These are phyloP conservation scores for Candida ascalaphidarum DNA, from an alignment of 805 yeast species.

Conservation along the genomic window DNA sequence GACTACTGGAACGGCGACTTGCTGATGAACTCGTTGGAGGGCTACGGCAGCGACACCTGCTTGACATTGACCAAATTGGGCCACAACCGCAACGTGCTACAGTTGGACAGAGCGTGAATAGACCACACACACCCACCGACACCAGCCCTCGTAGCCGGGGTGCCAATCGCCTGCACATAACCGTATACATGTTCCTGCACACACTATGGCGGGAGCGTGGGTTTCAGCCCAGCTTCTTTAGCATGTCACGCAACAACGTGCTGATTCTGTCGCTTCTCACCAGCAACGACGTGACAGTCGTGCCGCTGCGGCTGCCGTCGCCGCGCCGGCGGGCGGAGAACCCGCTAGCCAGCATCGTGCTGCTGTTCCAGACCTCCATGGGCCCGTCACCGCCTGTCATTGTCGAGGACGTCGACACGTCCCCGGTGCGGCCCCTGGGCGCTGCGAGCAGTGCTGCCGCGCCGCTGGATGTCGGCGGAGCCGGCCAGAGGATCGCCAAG, in stretches of 20 bases:
- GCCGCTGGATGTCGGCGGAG: no score
- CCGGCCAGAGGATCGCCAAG: no score
- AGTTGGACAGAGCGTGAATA: conserved; percentile 59
- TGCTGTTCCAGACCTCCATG: conserved; percentile 24
- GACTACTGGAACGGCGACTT: conserved; percentile 96
- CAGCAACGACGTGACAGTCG: conserved; percentile 3
- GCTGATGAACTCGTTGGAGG: conserved; percentile 75
- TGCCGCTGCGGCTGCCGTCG: no score
- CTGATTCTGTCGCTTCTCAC: conserved; percentile 23
- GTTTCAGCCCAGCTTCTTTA: no score
- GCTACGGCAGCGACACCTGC: conserved; percentile 87
- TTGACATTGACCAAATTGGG: conserved; percentile 76
- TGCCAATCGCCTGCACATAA: neutral
- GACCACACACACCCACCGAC: conserved; percentile 1
- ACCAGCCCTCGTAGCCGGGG: neutral
- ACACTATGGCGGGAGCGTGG: neutral
- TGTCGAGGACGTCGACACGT: conserved; percentile 4
- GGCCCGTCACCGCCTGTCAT: conserved; percentile 6
- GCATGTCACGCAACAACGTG: conserved; percentile 20
- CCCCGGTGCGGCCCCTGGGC: conserved; percentile 4
- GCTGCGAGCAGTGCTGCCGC: no score
- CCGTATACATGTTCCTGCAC: neutral
- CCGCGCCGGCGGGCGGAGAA: neutral
- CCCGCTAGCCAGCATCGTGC: conserved; percentile 13
- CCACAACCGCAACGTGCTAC: conserved; percentile 49